Base-by-base conservation (phyloP, 148 eudicot species). In the Rhododendron mucronatum region DNA sequence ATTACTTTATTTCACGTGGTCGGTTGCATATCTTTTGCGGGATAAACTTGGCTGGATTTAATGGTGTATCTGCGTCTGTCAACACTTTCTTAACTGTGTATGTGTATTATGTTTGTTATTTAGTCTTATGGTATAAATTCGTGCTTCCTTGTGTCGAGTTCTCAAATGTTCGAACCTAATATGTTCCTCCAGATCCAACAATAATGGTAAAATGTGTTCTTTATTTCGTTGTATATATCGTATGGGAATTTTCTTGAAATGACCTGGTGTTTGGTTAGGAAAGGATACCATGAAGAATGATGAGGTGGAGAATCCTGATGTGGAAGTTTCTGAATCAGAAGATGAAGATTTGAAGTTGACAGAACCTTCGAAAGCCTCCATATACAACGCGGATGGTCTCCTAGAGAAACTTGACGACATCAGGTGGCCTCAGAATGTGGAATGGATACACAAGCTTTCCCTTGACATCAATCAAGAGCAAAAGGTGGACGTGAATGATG, bases 401-500 rank as follows among this genome's bases (percentile, higher is more conserved):
- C 89, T 90, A 37, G 98, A 96, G 80, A 95, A 95, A 90, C 94
- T 95, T 61, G 89, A 78, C 51, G 98, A 96, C 53, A 90, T 96
- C 59, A 89, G 90, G 80, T 96, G 98, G 99, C 96, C 98, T 4
- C 89, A 92, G 8, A 87, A 93, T 85, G 91, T 92, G 3, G 95
- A 93, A 11, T 96, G 97, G 96, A 85, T 90, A 14, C 94, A 95
- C 59, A 92, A 90, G 86, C 98, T 96, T 69, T 82, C 96, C 1
- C 30, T 96, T 57, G 93, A 92, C 51, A 91, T 92, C 53, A 71
- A 89, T 71, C 92, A 88, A 80, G 91, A 90, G 47, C 89, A 95
- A 88, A 93, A 92, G 83, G 95, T 93, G 75, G 98, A 94, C 73
- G 97, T 95, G 47, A 95, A 96, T 45, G 98, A 95, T 87, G 99